phyloP scores from a whole-genome alignment of 768 basidiomycete genomes.

The Floccularia luteovirens region DNA sequence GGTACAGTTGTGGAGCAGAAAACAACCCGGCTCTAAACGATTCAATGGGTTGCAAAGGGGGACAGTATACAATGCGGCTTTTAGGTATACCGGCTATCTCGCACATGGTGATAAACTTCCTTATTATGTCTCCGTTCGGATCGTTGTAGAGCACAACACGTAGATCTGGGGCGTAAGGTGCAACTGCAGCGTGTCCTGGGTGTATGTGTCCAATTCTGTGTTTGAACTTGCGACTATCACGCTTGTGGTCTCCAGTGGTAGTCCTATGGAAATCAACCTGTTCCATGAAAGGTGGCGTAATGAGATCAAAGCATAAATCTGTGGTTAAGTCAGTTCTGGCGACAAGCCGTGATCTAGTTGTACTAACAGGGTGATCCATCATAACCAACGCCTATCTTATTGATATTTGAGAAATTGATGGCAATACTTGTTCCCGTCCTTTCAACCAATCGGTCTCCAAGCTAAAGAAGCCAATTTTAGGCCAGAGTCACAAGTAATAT shows the following conservation, averaged over 20 bases:
- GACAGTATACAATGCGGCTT: conserved; percentile 22
- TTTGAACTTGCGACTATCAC: conserved; percentile 30
- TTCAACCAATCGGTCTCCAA: conserved; percentile 51
- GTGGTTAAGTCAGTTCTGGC: not conserved
- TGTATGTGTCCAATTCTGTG: conserved; percentile 51
- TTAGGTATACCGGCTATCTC: conserved; percentile 32
- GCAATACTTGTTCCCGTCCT: conserved; percentile 40
- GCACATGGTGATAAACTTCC: conserved; percentile 49
- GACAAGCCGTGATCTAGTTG: too few relatives aligned
- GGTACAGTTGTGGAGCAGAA: conserved; percentile 32
- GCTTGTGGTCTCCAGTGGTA: conserved; percentile 28
- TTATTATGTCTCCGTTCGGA: conserved; percentile 33
- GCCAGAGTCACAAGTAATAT: not conserved
- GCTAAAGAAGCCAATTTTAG: conserved; percentile 23
- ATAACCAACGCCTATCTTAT: conserved; percentile 51
- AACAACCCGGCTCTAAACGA: conserved; percentile 47
- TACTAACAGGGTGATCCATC: conserved; percentile 61
- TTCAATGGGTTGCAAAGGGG: conserved; percentile 34
- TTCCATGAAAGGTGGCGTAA: conserved; percentile 60
- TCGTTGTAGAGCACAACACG: conserved; percentile 51
- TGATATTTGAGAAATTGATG: conserved; percentile 50
- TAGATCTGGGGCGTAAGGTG: conserved; percentile 67
- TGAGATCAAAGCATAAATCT: conserved; percentile 53
- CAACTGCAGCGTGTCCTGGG: conserved; percentile 48
- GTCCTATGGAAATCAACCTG: conserved; percentile 49